phyloP scores from a whole-genome alignment of 805 yeast genomes.

The Starmera amethionina region DNA sequence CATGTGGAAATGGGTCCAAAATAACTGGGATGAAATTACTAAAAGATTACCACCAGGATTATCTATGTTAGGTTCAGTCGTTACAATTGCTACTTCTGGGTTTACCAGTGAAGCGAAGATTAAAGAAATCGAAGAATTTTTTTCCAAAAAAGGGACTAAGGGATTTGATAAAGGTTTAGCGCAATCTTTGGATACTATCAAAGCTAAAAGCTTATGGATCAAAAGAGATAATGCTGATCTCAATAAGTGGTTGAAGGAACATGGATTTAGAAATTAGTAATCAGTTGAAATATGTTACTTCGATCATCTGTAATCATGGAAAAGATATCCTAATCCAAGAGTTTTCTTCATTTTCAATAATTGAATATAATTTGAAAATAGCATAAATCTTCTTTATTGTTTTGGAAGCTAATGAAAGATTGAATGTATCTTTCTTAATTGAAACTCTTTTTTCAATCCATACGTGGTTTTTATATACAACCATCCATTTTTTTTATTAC shows the following conservation, averaged over 20 bases:
- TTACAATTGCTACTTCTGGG: slow-evolving; percentile 49
- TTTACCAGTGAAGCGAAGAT: slow-evolving; percentile 48
- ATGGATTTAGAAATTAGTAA: slow-evolving; percentile 13
- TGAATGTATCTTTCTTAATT: too few species aligned
- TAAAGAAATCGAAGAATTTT: slow-evolving; percentile 41
- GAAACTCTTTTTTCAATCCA: too few species aligned
- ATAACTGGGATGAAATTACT: slow-evolving; percentile 62
- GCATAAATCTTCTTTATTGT: too few species aligned
- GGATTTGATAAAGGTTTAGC: slow-evolving; percentile 59
- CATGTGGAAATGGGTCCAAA: slow-evolving; percentile 64
- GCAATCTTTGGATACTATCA: slow-evolving; percentile 51
- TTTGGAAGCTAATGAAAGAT: too few species aligned
- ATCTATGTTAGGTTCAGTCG: slow-evolving; percentile 70
- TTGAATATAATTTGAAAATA: too few species aligned
- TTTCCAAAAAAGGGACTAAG: slow-evolving; percentile 43
- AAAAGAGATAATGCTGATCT: slow-evolving; percentile 42
- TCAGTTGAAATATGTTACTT: too few species aligned
- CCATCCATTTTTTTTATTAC: too few species aligned
- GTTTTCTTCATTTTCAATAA: too few species aligned
- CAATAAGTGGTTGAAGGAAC: slow-evolving; percentile 35
- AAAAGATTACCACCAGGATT: slow-evolving; percentile 72
- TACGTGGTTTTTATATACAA: too few species aligned
- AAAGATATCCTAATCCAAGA: too few species aligned
- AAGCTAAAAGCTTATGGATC: slow-evolving; percentile 49
- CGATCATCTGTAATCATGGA: too few species aligned